Evolutionary conservation across 1,284 basidiomycete species (phyloP), one percentile per base, ranked within the genome.

Genomic region (Megacollybia platyphylla): DNA sequence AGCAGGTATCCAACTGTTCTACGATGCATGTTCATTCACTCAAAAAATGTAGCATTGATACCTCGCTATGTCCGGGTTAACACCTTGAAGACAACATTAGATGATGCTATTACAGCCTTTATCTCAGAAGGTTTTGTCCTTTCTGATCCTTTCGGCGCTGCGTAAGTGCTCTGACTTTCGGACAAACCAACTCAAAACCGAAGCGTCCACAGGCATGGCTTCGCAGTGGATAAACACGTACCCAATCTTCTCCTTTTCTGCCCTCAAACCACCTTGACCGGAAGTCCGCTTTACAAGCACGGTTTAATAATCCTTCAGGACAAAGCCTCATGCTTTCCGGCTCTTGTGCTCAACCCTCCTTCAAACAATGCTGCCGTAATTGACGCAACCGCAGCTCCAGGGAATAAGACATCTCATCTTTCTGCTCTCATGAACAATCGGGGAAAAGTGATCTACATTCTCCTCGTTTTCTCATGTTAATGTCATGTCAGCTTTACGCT

Each of bases 241-340:
- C 73, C 80, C 1, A 69, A 87, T 52, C 74, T 97, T 20, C 67
- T 96, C 26, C 68, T 79, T 18, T 93, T 97, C 55, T 72, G 83
- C 44, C 74, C 83, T 3, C 64, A 64, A 45, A 63, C 62, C 10
- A 73, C 71, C 39, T 80, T 87, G 49, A 76, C 74, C 27, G 67
- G 73, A 26, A 76, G 80, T 53, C 55, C 62, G 1, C 62, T 78
- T 3, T 93, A 89, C 60, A 65, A 64, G 46, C 61, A 70, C n/a
- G 88, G 87, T 28, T 81, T 78, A 52, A 64, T 98, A 27, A 91
- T 99, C 45, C 66, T 97, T 7, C 96, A 99, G 60, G 96, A 99
- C 62, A 94, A 97, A 58, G 94, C 96, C 9, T 92, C 87, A 39
- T 99, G 96, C 62, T 92, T 98, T 58, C 92, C 96, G 7, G 91